These are phyloP conservation scores for Tylopilus cervinicoccineus DNA, from an alignment of 768 basidiomycete species.

Conservation along the genomic window DNA sequence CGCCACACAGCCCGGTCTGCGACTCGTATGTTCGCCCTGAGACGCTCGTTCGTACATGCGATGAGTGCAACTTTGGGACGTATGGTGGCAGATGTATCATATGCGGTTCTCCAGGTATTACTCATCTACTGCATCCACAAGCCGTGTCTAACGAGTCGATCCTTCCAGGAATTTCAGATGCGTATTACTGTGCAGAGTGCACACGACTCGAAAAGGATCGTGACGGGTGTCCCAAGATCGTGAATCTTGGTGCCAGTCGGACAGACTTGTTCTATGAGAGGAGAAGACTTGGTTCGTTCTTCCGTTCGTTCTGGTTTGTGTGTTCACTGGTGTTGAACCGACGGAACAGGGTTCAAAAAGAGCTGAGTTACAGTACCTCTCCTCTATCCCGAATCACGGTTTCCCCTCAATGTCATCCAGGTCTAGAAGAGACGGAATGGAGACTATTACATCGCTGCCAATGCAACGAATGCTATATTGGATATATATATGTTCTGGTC, in stretches of 20 bases:
- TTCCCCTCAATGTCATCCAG: not conserved
- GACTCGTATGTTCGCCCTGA: slow-evolving; percentile 99
- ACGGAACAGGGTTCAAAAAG: slow-evolving; percentile 30
- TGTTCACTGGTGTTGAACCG: not conserved
- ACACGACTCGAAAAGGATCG: slow-evolving; percentile 96
- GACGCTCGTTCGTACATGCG: slow-evolving; percentile 96
- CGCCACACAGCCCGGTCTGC: slow-evolving; percentile 79
- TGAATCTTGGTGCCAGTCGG: slow-evolving; percentile 91
- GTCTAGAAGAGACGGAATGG: not conserved
- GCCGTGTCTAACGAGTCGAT: not conserved
- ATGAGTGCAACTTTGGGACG: slow-evolving; percentile 99
- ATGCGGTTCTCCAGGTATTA: slow-evolving; percentile 88
- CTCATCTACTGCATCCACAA: not conserved
- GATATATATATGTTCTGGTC: slow-evolving; percentile 3
- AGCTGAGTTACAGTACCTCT: slow-evolving; percentile 15
- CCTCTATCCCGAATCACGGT: not conserved
- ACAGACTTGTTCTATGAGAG: slow-evolving; percentile 93
- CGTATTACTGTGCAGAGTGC: slow-evolving; percentile 98
- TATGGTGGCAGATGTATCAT: slow-evolving; percentile 98
- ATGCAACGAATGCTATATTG: not conserved
- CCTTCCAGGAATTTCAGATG: slow-evolving; percentile 87
- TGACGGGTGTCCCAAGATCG: slow-evolving; percentile 98
- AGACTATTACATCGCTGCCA: slow-evolving; percentile 1
- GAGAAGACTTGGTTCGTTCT: slow-evolving; percentile 65
- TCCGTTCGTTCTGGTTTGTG: not conserved